phyloP scores from a whole-genome alignment of 2,329 filamentous ascomycete genomes.

The Monilinia laxa region DNA sequence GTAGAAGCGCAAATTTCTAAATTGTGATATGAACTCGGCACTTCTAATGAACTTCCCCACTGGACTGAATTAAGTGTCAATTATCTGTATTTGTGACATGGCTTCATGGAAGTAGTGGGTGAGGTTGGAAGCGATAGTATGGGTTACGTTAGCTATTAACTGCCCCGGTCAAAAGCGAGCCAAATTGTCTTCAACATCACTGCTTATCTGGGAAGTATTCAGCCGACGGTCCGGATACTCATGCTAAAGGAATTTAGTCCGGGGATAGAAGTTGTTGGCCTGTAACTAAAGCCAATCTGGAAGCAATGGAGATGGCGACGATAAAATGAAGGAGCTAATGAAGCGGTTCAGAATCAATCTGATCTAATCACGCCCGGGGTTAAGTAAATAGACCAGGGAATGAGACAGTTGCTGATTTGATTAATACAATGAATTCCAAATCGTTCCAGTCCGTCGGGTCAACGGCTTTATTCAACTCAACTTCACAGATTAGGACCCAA shows the following conservation, averaged over 20 bases:
- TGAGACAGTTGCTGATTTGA: slow-evolving; percentile 3
- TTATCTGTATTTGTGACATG: not conserved
- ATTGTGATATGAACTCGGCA: not conserved
- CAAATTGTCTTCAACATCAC: slow-evolving; percentile 9
- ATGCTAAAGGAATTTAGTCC: slow-evolving; percentile 10
- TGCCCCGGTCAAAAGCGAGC: not conserved
- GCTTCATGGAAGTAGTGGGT: not conserved
- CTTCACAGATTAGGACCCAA: slow-evolving; percentile 4
- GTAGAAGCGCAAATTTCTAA: not conserved
- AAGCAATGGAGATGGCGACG: not conserved
- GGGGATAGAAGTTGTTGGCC: not conserved
- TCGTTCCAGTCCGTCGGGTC: not conserved
- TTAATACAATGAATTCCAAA: slow-evolving; percentile 12
- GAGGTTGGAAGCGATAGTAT: not conserved
- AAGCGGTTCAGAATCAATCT: not conserved
- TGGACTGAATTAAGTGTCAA: not conserved
- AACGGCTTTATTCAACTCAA: not conserved
- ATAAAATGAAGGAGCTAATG: not conserved
- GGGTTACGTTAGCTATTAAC: not conserved
- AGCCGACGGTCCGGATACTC: not conserved
- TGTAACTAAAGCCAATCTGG: not conserved
- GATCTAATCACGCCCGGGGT: not conserved
- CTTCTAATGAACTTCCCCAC: not conserved
- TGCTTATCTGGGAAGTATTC: slow-evolving; percentile 1
- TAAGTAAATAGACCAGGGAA: not conserved